phyloP scores from a whole-genome alignment of 169 alveolate species.

The Eimeria maxima region DNA sequence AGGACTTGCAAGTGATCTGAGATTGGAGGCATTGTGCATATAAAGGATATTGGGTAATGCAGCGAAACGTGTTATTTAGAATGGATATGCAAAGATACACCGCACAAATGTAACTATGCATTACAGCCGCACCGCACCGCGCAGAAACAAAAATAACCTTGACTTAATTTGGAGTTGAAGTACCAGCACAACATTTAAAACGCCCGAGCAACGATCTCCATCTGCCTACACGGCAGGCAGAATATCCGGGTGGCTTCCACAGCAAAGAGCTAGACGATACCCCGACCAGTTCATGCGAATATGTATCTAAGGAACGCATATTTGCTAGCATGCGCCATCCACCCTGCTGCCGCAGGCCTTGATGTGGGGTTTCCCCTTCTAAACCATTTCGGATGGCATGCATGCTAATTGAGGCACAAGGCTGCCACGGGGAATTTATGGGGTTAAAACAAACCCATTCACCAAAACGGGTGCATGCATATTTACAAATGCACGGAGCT shows the following conservation, averaged over 20 bases:
- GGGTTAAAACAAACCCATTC: background rate
- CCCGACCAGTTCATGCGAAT: background rate
- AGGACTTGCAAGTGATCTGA: background rate
- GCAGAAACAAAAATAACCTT: background rate
- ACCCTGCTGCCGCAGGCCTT: background rate
- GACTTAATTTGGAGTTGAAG: background rate
- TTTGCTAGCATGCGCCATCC: background rate
- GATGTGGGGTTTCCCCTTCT: background rate
- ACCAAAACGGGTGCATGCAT: background rate
- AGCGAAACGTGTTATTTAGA: background rate
- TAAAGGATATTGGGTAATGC: background rate
- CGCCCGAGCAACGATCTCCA: background rate
- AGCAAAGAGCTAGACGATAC: background rate
- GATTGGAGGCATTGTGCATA: background rate
- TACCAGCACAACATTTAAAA: background rate
- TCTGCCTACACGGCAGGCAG: slow-evolving; percentile 15
- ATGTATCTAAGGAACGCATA: background rate
- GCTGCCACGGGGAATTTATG: background rate
- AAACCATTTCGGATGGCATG: background rate
- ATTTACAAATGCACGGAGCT: background rate
- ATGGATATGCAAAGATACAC: background rate
- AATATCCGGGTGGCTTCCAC: background rate
- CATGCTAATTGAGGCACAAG: background rate
- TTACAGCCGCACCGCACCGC: background rate
- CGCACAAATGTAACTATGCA: background rate